Evolutionary conservation across 108 stramenopile species (phyloP), one percentile per base, ranked within the genome.

Genomic region (Chaetoceros muelleri): DNA sequence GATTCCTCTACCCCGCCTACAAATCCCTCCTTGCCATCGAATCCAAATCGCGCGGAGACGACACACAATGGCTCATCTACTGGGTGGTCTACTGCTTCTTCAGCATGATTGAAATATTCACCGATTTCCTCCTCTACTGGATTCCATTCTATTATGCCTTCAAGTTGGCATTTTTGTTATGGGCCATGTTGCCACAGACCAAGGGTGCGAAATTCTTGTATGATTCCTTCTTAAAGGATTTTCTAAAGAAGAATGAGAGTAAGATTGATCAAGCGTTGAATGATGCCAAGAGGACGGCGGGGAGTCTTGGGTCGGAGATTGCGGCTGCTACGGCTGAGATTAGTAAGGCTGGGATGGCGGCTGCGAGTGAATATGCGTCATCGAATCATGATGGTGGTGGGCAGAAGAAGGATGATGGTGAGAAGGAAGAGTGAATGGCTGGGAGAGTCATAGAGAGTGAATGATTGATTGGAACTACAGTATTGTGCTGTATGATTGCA

Each of bases 1-100:
- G 95, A 22, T 96, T 95, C 56, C 56, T 95, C 16, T 96, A 92
- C 73, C 95, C 95, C 24, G 90, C 92, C 0, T 80, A 75, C 66
- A 74, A 85, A 54, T 82, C 90, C 3, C 72, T 96, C 56, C 68
- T 77, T 57, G 90, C 93, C 23, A 93, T 96, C 48, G 95, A 96
- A 71, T 78, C 72, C 51, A 74, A 78, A 44, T 61, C 65, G 44
- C 67, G 76, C 40, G 76, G 69, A 8, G 94, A 96, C 27, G 95
- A 94, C 55, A 88, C 86, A 30, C 95, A 95, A 59, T 96, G 95
- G 95, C 80, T 94, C 26, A 84, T 91, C 25, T 96, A 96, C 67
- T 96, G 95, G 95, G 84, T 94, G 44, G 83, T 96, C 28, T 96
- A 86, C 60, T 76, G 92, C 30, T 86, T 92, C 71, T 95, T 96